A percentile compares a stretch with the other conserved stretches of the same genome.
phyloP scores from a whole-genome alignment of 768 basidiomycete species.

The Jaapia argillacea region DNA sequence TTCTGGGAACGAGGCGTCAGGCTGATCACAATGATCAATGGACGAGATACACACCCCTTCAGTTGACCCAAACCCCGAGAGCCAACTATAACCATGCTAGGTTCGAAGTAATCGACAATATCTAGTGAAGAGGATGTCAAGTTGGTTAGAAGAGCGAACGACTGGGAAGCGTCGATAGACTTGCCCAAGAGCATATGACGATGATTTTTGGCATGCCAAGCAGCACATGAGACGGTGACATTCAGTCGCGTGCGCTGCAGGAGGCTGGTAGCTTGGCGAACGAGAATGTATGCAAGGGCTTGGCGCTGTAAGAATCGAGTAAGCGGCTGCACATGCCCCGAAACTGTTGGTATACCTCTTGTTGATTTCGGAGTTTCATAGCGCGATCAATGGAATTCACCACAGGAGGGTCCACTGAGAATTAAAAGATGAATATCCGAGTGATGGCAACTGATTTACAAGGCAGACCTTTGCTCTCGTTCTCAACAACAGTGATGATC shows the following conservation, averaged over 20 bases:
- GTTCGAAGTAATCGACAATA: slow-evolving; percentile 79
- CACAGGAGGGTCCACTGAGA: slow-evolving; percentile 53
- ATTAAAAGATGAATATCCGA: slow-evolving; percentile 2
- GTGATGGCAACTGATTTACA: slow-evolving; percentile 1
- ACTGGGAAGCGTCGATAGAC: too few relatives aligned
- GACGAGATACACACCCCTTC: slow-evolving; percentile 56
- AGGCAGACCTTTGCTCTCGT: slow-evolving; percentile 72
- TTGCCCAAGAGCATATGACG: slow-evolving; percentile 79
- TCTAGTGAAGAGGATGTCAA: slow-evolving; percentile 28
- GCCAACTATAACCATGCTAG: slow-evolving; percentile 90
- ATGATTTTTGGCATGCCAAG: slow-evolving; percentile 95
- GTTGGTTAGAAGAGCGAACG: not conserved
- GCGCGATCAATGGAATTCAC: slow-evolving; percentile 69
- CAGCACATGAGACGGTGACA: slow-evolving; percentile 84
- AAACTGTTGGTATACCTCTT: slow-evolving; percentile 50
- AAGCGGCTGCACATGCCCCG: slow-evolving; percentile 1
- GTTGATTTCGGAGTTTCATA: slow-evolving; percentile 77
- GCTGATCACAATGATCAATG: slow-evolving; percentile 1
- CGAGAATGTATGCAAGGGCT: slow-evolving; percentile 78
- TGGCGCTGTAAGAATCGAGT: slow-evolving; percentile 49
- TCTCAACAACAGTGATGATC: slow-evolving; percentile 86
- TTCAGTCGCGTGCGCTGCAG: slow-evolving; percentile 87
- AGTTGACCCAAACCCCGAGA: slow-evolving; percentile 84
- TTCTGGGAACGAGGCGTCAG: slow-evolving; percentile 32
- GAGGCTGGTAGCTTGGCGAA: slow-evolving; percentile 81